Conservation (phyloP, 495 filamentous ascomycete genomes). For the Daldinia concentrica region DNA sequence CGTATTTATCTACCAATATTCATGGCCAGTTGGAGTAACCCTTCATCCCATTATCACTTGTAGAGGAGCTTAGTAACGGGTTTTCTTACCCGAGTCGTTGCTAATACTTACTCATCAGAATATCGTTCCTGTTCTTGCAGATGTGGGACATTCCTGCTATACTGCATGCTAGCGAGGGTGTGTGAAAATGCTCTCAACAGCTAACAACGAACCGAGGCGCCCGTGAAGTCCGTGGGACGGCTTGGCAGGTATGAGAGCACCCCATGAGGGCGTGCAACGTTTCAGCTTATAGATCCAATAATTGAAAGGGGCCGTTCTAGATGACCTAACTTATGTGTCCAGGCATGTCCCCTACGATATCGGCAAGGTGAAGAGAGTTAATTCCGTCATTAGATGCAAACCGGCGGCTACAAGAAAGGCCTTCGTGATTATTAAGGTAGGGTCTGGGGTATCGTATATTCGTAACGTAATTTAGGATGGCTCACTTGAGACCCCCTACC, state of each 20-base stretch:
- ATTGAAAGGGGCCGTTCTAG: not conserved
- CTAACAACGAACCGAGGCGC: not conserved
- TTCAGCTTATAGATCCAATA: not conserved
- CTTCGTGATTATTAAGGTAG: not conserved
- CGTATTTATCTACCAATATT: constrained; percentile 14
- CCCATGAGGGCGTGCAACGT: not conserved
- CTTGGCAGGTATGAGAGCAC: not conserved
- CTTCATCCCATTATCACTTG: constrained; percentile 1
- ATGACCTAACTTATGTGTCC: not conserved
- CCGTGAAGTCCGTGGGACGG: not conserved
- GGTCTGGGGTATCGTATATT: not conserved
- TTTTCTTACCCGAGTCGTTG: not conserved
- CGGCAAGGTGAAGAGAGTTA: not conserved
- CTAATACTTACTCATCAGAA: constrained; percentile 5
- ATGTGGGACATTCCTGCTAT: constrained; percentile 3
- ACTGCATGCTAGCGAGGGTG: not conserved
- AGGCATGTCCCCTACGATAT: not conserved
- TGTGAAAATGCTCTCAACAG: not conserved
- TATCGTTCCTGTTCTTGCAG: constrained; percentile 7
- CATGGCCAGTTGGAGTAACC: not conserved
- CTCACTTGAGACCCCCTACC: not conserved
- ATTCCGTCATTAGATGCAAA: not conserved
- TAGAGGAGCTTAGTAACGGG: not conserved
- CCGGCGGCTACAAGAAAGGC: not conserved
- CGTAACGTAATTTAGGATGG: constrained; percentile 2